Evolutionary conservation across 2,329 filamentous ascomycete species (phyloP).

Genomic region (Aspergillus versicolor): DNA sequence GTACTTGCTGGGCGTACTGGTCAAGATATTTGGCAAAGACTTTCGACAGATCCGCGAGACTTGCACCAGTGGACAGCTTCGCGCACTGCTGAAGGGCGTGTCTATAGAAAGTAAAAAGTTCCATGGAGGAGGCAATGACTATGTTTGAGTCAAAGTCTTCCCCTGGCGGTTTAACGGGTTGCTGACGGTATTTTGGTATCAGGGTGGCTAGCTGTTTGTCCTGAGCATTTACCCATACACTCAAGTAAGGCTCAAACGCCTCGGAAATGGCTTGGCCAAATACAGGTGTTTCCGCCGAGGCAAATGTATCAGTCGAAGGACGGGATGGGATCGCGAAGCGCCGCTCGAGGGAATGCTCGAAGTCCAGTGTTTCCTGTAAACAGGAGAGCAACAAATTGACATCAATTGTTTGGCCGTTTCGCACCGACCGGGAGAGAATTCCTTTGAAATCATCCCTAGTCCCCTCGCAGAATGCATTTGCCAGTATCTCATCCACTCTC

Average conservation of each 20-base stretch:
- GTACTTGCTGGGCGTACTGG: constrained; percentile 89
- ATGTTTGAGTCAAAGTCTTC: constrained; percentile 90
- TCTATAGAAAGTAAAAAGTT: constrained; percentile 96
- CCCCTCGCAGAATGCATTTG: constrained; percentile 90
- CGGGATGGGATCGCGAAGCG: constrained; percentile 70
- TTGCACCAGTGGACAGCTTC: constrained; percentile 87
- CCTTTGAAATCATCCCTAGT: constrained; percentile 94
- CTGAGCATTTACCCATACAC: constrained; percentile 94
- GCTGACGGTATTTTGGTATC: constrained; percentile 82
- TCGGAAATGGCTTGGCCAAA: constrained; percentile 93
- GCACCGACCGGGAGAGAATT: constrained; percentile 84
- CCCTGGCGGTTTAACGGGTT: constrained; percentile 75
- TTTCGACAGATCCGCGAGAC: constrained; percentile 78
- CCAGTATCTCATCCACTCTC: constrained; percentile 86
- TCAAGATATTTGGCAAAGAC: constrained; percentile 92
- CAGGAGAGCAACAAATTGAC: constrained; percentile 87
- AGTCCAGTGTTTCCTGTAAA: constrained; percentile 92
- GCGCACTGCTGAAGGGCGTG: constrained; percentile 90
- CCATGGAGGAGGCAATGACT: constrained; percentile 90
- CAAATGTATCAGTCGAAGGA: constrained; percentile 85
- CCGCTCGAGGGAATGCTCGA: constrained; percentile 86
- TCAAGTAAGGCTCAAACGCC: constrained; percentile 95
- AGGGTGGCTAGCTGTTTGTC: constrained; percentile 81
- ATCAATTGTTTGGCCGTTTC: constrained; percentile 76
- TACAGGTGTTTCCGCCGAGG: constrained; percentile 71